These are phyloP conservation scores for Forsythia suspensa DNA, from an alignment of 257 asterid genomes.

Conservation along the genomic window DNA sequence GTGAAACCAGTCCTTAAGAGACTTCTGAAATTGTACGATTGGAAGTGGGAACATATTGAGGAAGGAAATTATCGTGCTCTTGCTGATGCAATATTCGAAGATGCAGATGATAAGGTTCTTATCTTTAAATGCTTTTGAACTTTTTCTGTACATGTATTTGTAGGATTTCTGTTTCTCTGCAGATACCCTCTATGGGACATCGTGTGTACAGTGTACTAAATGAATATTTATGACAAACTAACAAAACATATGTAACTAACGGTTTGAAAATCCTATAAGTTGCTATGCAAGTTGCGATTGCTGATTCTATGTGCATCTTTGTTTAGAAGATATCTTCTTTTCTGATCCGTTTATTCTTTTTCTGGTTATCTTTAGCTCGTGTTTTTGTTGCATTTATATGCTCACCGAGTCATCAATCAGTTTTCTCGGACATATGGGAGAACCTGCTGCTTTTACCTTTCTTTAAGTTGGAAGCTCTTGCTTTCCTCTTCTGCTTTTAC, in stretches of 20 bases:
- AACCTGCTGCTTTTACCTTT: not conserved
- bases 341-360: not conserved
- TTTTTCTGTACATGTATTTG: not conserved
- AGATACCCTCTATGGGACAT: not conserved
- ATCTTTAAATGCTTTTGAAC: not conserved
- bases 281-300: not conserved
- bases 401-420: not conserved
- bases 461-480: not conserved
- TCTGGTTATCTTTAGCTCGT: not conserved
- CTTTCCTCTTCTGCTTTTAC: not conserved
- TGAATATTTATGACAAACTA: not conserved
- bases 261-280: not conserved
- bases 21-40: slow-evolving; percentile 38
- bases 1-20: slow-evolving; percentile 53
- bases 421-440: not conserved
- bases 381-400: not conserved
- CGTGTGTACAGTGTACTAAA: not conserved
- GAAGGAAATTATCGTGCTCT: slow-evolving; percentile 57
- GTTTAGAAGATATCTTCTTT: not conserved
- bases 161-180: not conserved
- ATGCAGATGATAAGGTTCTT: slow-evolving; percentile 48
- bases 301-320: not conserved
- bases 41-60: slow-evolving; percentile 55
- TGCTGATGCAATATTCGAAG: slow-evolving; percentile 66
- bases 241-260: not conserved